Percentiles rank a stretch among this genome's conserved stretches.
phyloP scores from a whole-genome alignment of 768 basidiomycete genomes.

The Tricholoma furcatifolium region DNA sequence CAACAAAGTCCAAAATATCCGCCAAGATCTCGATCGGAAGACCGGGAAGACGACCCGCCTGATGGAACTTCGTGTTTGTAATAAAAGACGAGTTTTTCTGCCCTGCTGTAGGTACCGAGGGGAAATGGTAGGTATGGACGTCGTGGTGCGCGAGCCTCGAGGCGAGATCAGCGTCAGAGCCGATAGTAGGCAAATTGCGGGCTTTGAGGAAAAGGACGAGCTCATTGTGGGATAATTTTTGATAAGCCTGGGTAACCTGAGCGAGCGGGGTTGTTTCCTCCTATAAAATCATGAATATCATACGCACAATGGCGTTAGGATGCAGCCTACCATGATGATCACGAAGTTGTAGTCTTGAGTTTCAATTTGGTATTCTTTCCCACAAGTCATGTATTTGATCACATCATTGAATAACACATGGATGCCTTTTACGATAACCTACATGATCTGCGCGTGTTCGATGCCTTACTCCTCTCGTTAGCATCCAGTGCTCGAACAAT shows the following conservation, averaged over 20 bases:
- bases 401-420: not conserved
- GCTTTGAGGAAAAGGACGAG: constrained; percentile 75
- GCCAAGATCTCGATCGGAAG: constrained; percentile 77
- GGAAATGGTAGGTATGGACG: constrained; percentile 68
- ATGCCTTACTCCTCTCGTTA: not conserved
- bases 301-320: constrained; percentile 3
- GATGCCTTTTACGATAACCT: not conserved
- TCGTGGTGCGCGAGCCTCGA: constrained; percentile 75
- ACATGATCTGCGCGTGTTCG: not conserved
- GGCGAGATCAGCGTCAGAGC: constrained; percentile 63
- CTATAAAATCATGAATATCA: constrained; percentile 23
- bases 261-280: constrained; percentile 35
- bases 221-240: constrained; percentile 63
- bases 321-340: constrained; percentile 31
- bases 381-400: constrained; percentile 4
- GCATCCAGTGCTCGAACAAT: not conserved
- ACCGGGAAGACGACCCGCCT: constrained; percentile 46
- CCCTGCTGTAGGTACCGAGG: constrained; percentile 28
- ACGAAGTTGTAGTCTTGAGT: not conserved
- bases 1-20: constrained; percentile 74
- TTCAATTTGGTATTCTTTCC: constrained; percentile 8
- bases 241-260: constrained; percentile 68
- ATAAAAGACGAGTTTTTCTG: constrained; percentile 26
- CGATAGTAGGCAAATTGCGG: constrained; percentile 65
- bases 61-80: constrained; percentile 25